Percentiles rank a stretch among this genome's conserved stretches.
These are phyloP conservation scores for Scutellaria baicalensis DNA, from an alignment of 257 asterid genomes.

Conservation along the genomic window DNA sequence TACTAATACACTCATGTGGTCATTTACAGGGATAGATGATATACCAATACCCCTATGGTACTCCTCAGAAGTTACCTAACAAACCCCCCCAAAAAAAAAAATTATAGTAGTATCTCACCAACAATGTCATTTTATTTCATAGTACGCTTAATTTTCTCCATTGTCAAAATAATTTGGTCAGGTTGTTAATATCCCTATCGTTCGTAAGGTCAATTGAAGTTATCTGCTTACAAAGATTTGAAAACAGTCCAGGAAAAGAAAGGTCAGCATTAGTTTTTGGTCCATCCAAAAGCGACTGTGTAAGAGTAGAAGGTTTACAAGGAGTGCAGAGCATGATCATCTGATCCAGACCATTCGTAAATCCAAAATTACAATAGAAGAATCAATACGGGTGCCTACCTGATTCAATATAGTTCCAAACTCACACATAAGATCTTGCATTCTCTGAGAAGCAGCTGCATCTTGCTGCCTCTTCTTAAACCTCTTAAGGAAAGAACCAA, in stretches of 20 bases:
- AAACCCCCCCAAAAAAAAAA: background rate
- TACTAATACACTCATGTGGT: background rate
- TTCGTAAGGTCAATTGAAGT: background rate
- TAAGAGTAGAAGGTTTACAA: background rate
- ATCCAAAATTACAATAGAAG: background rate
- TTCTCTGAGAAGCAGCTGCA: constrained; percentile 74
- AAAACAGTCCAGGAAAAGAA: too few relatives aligned
- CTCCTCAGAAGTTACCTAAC: background rate
- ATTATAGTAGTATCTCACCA: background rate
- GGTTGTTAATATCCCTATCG: background rate
- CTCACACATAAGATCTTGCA: constrained; percentile 79
- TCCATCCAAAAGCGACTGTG: too few relatives aligned
- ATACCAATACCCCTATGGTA: background rate
- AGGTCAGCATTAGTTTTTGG: too few relatives aligned
- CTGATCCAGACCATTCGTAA: background rate
- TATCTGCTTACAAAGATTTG: background rate
- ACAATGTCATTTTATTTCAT: background rate
- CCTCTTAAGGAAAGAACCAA: constrained; percentile 32
- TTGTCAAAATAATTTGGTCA: background rate
- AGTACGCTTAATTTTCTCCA: background rate
- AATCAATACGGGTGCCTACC: constrained; percentile 27
- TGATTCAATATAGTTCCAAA: constrained; percentile 52
- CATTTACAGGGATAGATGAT: background rate
- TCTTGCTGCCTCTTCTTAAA: constrained; percentile 64
- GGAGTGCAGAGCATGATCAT: too few relatives aligned